Base-by-base conservation (phyloP, 345 rosid genomes). In the Bretschneidera sinensis region DNA sequence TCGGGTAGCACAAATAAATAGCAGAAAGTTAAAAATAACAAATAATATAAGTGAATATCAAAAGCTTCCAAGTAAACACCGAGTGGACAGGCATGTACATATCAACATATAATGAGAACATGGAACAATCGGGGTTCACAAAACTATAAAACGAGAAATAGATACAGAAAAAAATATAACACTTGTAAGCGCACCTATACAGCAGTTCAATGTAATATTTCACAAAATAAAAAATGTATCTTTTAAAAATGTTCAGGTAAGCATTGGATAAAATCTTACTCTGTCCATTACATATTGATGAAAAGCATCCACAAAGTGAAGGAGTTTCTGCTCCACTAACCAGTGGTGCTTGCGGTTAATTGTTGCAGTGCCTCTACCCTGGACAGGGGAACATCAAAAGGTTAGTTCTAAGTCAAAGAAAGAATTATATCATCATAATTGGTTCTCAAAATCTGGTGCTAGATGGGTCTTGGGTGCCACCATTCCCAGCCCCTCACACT, bases 211-310 rank as follows among this genome's bases (percentile, higher is more conserved):
- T 7, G 45, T 39, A 39, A 1, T 4, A 39, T 13, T 11, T 39
- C 2, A 39, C 6, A 39, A 39, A 39, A 39, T 39, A 39, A 39
- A 31, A n/a, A 39, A 1, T 14, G 16, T 14, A 39, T 4, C 45
- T 7, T 39, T 11, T 39, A 7, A 14, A 39, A 11, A 39, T 39
- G 16, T 39, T 39, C 45, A 39, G 1, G 10, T 43, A n/a, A 67
- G 72, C 2, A 64, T 54, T 25, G 68, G 59, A 59, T 64, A 65
- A 63, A 49, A 25, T 51, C 87, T 66, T 81, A 94, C 99, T 81
- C 99, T 85, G 82, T 94, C 99, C 99, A 94, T 94, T 19, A 94
- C 97, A 72, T 90, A 88, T 74, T 94, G 99, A 79, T 94, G 99
- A 74, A 94, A 94, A 64, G 99, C 99, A 77, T 94, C 99, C 51